These are phyloP conservation scores for Areca catechu DNA, from an alignment of 176 grass and related monocot species.

Conservation along the genomic window DNA sequence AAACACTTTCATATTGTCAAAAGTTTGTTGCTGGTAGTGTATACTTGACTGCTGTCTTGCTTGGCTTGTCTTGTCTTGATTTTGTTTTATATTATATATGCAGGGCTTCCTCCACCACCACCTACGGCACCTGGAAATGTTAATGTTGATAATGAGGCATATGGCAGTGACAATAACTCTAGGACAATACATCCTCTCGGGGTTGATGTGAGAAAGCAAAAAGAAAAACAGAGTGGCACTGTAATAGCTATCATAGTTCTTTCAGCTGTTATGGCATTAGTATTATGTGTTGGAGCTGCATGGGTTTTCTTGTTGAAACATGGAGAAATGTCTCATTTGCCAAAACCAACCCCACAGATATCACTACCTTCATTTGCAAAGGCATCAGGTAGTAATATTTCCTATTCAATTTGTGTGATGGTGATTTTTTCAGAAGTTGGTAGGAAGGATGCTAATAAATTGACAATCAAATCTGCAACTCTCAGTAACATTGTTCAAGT, in stretches of 20 bases:
- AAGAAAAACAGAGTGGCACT: conserved; percentile 1
- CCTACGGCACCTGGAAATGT: conserved; percentile 4
- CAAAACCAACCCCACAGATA: conserved; percentile 1
- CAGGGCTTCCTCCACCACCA: conserved; percentile 17
- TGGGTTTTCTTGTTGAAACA: conserved; percentile 3
- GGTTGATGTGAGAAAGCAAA: conserved; percentile 9
- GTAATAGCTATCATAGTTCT: conserved; percentile 7
- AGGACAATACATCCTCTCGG: conserved; percentile 11
- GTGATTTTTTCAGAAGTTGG: not conserved
- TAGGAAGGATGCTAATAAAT: too few relatives aligned
- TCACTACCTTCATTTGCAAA: conserved; percentile 1
- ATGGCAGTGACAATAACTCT: conserved; percentile 1
- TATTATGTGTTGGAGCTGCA: conserved; percentile 8
- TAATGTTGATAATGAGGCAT: conserved; percentile 5
- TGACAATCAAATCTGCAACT: too few relatives aligned
- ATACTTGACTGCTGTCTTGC: not conserved
- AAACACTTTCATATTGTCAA: not conserved
- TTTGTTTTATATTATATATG: not conserved
- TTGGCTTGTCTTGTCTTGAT: not conserved
- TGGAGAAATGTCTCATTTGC: not conserved
- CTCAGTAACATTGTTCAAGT: too few relatives aligned
- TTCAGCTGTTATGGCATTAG: conserved; percentile 3
- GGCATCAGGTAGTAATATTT: conserved; percentile 2
- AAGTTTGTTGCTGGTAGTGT: not conserved
- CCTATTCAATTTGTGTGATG: not conserved